Base-by-base conservation (phyloP, 306 rosid genomes). In the Datisca glomerata region DNA sequence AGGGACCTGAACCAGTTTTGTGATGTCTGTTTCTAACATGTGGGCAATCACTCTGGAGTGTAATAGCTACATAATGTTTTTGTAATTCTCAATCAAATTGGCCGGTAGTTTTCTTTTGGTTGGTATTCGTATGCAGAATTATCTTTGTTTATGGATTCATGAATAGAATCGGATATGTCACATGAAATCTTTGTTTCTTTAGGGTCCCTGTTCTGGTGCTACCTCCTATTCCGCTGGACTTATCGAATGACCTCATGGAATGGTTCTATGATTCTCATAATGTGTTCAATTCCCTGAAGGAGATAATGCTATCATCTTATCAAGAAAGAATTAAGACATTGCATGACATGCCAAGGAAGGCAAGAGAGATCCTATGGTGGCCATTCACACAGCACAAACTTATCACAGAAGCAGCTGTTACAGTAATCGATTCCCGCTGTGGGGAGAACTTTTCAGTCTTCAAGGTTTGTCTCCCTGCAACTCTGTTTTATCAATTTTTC, bases 341-440 rank as follows among this genome's bases (percentile, higher is more conserved):
- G 57, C 86, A 64, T 43, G 76, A 72, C 64, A 87, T 87, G 97
- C 80, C 97, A 47, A 76, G 45, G 66, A 78, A 71, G 58, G 97
- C 97, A 11, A 47, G 51, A 24, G 63, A 79, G 60, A 63, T 83
- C 48, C 59, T 87, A 54, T 87, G 97, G 97, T 87, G 97, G 97
- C 97, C 94, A 51, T 87, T 87, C 64, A 87, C 97, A 51, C 97
- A 87, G 65, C 97, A 87, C 69, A 58, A 76, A 57, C 77, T 87
- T 49, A 76, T 87, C 33, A 70, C 79, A 21, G 80, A 72, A 41
- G 86, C 65, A 63, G 80, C 64, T 55, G 67, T 83, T 59, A 80
- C 89, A 1, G 93, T 89, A 41, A 89, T 89, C 65, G 97, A 89
- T 72, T 89, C 97, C 21, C 97, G 97, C 42, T 77, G 71, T 45